Conservation (phyloP, 2,329 filamentous ascomycete genomes). For the Beauveria australis region DNA sequence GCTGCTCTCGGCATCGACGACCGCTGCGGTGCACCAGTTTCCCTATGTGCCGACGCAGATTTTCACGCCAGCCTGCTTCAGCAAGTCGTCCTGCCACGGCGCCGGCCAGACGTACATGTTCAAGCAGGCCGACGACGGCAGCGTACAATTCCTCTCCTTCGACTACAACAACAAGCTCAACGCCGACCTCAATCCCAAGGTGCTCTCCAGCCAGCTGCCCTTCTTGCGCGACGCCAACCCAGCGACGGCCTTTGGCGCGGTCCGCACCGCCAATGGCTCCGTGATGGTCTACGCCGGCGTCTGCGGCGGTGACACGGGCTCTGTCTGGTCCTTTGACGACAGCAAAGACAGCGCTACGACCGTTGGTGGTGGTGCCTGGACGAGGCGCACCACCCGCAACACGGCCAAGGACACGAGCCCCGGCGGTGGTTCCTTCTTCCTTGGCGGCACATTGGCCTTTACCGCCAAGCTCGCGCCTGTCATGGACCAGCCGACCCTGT, state of each 20-base stretch:
- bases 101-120: conserved; percentile 62
- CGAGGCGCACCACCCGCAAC: conserved; percentile 15
- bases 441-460: conserved; percentile 56
- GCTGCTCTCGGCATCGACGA: not conserved
- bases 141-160: conserved; percentile 52
- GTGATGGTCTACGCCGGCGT: conserved; percentile 68
- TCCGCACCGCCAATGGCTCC: conserved; percentile 58
- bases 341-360: conserved; percentile 24
- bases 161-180: conserved; percentile 54
- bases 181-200: conserved; percentile 37
- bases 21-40: conserved; percentile 37
- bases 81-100: conserved; percentile 29
- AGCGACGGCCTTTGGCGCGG: conserved; percentile 55
- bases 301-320: conserved; percentile 49
- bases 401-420: conserved; percentile 16
- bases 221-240: conserved; percentile 45
- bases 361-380: conserved; percentile 20
- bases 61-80: conserved; percentile 44
- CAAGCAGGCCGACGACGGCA: conserved; percentile 36
- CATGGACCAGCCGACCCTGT: conserved; percentile 49
- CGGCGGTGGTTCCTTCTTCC: conserved; percentile 36
- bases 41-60: conserved; percentile 75
- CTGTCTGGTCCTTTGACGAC: conserved; percentile 61
- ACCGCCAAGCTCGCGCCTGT: conserved; percentile 49
- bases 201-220: conserved; percentile 49